phyloP scores from a whole-genome alignment of 768 basidiomycete species.

The Hygrophoropsis aurantiaca region DNA sequence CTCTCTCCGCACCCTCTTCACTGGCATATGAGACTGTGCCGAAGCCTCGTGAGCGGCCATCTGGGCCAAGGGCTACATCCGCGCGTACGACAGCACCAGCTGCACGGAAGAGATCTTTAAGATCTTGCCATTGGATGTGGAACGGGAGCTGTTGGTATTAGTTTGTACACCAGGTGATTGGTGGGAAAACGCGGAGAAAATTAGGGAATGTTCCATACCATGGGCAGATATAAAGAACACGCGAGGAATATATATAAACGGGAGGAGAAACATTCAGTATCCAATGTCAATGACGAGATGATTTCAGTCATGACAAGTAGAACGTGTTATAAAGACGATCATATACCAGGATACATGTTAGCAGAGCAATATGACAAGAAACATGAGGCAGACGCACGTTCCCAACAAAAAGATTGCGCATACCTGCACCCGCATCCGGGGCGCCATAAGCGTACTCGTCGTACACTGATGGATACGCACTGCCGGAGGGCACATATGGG shows the following conservation, averaged over 20 bases:
- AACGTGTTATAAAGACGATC: no score
- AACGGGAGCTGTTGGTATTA: slow-evolving; percentile 69
- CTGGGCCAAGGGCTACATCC: slow-evolving; percentile 84
- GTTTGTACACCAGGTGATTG: no score
- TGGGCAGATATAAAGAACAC: background rate
- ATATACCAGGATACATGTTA: slow-evolving; percentile 1
- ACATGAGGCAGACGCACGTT: slow-evolving; percentile 58
- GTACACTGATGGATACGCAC: slow-evolving; percentile 11
- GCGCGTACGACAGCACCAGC: slow-evolving; percentile 90
- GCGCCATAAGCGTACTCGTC: slow-evolving; percentile 12
- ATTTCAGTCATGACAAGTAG: no score
- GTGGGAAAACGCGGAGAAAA: background rate
- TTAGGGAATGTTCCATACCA: background rate
- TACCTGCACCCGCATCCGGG: slow-evolving; percentile 28
- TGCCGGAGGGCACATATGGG: slow-evolving; percentile 17
- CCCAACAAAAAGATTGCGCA: slow-evolving; percentile 79
- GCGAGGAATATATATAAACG: background rate
- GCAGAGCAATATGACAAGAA: no score
- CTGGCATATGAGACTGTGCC: slow-evolving; percentile 88
- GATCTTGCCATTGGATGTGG: slow-evolving; percentile 96
- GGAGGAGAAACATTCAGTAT: background rate
- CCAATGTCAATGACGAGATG: background rate
- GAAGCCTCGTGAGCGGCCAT: slow-evolving; percentile 89
- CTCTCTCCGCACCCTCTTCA: slow-evolving; percentile 80
- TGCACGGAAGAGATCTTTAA: slow-evolving; percentile 93